phyloP scores from a whole-genome alignment of 2,329 filamentous ascomycete species.

The Xylariaceae sp. region DNA sequence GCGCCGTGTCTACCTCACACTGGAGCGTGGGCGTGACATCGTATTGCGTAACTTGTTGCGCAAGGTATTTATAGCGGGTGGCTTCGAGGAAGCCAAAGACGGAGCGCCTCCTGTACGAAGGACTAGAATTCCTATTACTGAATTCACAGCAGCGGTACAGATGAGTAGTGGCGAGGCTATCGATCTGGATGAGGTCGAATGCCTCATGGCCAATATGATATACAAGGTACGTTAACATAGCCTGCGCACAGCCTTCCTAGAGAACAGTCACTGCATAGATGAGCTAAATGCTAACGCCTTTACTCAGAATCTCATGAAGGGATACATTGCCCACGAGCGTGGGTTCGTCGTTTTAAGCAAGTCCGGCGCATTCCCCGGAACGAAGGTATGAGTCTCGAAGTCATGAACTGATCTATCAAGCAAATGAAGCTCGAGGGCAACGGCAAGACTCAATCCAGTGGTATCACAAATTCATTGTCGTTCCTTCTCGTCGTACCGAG shows the following conservation, averaged over 20 bases:
- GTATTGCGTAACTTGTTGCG: slow-evolving; percentile 85
- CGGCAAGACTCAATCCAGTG: slow-evolving; percentile 2
- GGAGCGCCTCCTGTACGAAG: slow-evolving; percentile 57
- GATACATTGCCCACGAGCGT: slow-evolving; percentile 89
- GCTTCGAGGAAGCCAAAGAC: slow-evolving; percentile 73
- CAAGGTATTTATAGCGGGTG: slow-evolving; percentile 82
- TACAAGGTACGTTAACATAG: slow-evolving; percentile 68
- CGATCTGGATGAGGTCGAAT: slow-evolving; percentile 92
- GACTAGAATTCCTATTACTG: slow-evolving; percentile 73
- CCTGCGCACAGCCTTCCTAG: background rate
- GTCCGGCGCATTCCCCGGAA: slow-evolving; percentile 87
- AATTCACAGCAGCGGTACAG: slow-evolving; percentile 80
- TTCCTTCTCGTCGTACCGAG: slow-evolving; percentile 3
- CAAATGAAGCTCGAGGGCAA: background rate
- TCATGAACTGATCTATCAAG: background rate
- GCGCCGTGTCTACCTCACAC: slow-evolving; percentile 85
- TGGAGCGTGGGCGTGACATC: slow-evolving; percentile 88
- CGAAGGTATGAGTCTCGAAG: slow-evolving; percentile 53
- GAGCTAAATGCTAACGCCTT: slow-evolving; percentile 26
- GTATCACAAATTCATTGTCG: slow-evolving; percentile 1
- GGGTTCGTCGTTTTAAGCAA: slow-evolving; percentile 91
- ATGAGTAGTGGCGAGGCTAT: slow-evolving; percentile 63
- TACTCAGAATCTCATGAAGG: slow-evolving; percentile 83
- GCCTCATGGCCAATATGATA: slow-evolving; percentile 90
- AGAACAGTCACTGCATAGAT: background rate